These are phyloP conservation scores for Saccharomyces eubayanus DNA, from an alignment of 805 yeast species.

Conservation along the genomic window DNA sequence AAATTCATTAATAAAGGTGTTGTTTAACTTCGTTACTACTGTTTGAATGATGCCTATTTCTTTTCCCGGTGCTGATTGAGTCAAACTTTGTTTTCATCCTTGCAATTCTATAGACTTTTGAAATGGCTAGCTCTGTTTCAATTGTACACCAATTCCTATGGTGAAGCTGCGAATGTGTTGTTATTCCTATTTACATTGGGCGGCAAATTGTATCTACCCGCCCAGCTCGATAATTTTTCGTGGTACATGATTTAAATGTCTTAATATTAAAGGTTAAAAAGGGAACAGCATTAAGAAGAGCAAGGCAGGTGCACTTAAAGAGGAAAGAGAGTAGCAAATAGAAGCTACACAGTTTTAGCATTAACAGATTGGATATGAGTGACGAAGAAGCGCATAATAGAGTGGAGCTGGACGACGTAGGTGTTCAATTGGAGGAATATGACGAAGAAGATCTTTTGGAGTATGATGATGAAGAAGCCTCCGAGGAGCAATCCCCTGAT, in stretches of 20 bases:
- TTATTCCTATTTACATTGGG: neutral
- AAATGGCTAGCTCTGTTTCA: neutral
- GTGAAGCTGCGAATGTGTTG: neutral
- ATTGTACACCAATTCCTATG: neutral
- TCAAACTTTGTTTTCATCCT: neutral
- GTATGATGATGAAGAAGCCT: slow-evolving; percentile 7
- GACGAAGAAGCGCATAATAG: neutral
- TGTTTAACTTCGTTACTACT: neutral
- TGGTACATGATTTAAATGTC: neutral
- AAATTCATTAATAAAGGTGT: neutral
- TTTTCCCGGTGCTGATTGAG: neutral
- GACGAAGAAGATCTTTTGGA: slow-evolving; percentile 12
- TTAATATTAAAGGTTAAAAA: neutral
- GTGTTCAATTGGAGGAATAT: slow-evolving; percentile 10
- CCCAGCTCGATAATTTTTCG: neutral
- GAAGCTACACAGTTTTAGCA: neutral
- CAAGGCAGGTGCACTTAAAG: neutral
- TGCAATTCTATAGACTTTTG: neutral
- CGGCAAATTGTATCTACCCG: neutral
- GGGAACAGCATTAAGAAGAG: neutral
- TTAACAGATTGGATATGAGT: neutral
- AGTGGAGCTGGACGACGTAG: slow-evolving; percentile 5
- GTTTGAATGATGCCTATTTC: neutral
- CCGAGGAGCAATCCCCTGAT: slow-evolving; percentile 8
- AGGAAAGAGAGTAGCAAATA: neutral